Percentiles rank a stretch among this genome's conserved stretches.
Conservation (phyloP, 2,329 filamentous ascomycete genomes). For the Colletotrichum lindemuthianum region DNA sequence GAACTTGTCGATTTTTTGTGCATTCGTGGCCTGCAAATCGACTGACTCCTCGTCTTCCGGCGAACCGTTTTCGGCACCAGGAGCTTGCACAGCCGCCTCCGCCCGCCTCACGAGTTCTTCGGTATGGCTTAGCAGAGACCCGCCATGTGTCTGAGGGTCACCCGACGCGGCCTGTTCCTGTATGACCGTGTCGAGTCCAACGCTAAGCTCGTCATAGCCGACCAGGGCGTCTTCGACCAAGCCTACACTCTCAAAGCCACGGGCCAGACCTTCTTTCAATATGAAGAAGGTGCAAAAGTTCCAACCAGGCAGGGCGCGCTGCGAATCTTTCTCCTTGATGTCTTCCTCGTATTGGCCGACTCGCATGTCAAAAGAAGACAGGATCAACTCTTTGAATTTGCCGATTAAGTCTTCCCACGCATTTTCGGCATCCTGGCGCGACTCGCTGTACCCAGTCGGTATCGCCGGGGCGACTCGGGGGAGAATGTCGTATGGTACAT, state of each 20-base stretch:
- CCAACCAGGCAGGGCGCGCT: slow-evolving; percentile 90
- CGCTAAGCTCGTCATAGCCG: slow-evolving; percentile 92
- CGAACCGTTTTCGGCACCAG: slow-evolving; percentile 42
- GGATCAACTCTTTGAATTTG: slow-evolving; percentile 87
- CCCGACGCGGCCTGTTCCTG: slow-evolving; percentile 74
- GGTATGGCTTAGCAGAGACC: slow-evolving; percentile 77
- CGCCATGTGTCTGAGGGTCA: slow-evolving; percentile 72
- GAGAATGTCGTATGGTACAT: slow-evolving; percentile 72
- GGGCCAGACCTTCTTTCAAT: slow-evolving; percentile 91
- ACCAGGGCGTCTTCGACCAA: slow-evolving; percentile 94
- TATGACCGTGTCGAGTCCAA: slow-evolving; percentile 85
- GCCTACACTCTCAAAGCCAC: slow-evolving; percentile 95
- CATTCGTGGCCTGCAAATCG: slow-evolving; percentile 59
- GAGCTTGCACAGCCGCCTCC: slow-evolving; percentile 59
- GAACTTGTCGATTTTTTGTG: slow-evolving; percentile 49
- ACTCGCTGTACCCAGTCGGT: slow-evolving; percentile 73
- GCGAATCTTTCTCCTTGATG: slow-evolving; percentile 91
- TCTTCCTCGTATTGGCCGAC: slow-evolving; percentile 97
- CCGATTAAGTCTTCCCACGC: slow-evolving; percentile 86
- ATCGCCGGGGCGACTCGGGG: slow-evolving; percentile 72
- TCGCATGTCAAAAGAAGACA: slow-evolving; percentile 88
- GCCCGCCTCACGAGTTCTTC: slow-evolving; percentile 75
- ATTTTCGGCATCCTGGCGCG: slow-evolving; percentile 79
- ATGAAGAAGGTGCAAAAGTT: slow-evolving; percentile 99
- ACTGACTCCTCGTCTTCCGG: slow-evolving; percentile 55